Evolutionary conservation across 2,329 filamentous ascomycete species (phyloP), one percentile per base, ranked within the genome.

Genomic region (Ceratocystis alfenasii): DNA sequence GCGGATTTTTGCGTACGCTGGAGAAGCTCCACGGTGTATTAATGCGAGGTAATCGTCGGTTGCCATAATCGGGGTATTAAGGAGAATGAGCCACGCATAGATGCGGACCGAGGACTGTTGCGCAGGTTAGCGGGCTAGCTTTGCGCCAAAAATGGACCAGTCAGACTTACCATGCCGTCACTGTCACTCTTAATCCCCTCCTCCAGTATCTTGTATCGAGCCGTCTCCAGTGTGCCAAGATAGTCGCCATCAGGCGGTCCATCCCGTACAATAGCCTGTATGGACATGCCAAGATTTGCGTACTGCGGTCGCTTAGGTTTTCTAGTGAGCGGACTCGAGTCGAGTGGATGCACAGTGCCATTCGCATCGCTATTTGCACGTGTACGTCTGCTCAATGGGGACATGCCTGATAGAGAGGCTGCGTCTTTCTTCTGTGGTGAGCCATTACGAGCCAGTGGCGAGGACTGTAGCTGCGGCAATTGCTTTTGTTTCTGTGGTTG

Each of bases 1-100:
- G 74, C 92, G 89, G 73, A 99, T 99, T 78, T 99, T 99, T 72
- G 90, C 86, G 77, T 99, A 96, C 59, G 91, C 92, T 0, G 93
- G 92, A 2, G 93, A 97, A 28, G 93, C 89, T 69, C 94, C 93
- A 69, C 94, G 90, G 73, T 95, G 91, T 70, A 99, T 88, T 57
- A 97, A 87, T 66, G 84, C 83, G 69, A 97, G 88, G 74, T 99
- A 99, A 68, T 87, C 82, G 71, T 96, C 89, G 67, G 94, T 96
- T 57, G 87, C 83, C 69, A 96, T 79, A 55, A 95, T 85, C 5
- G 90, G 87, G 41, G 92, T 87, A 73, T 96, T 89, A 71, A 99
- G 87, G 12, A 99, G 84, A 70, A 96, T 89, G 50, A 97, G 83
- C 94, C 94, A 99, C 70, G 95, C 85, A 75, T 99, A 97, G 74